Percentiles rank a stretch among this genome's conserved stretches.
Conservation (phyloP, 495 filamentous ascomycete species). For the Penicillium psychrofluorescens region DNA sequence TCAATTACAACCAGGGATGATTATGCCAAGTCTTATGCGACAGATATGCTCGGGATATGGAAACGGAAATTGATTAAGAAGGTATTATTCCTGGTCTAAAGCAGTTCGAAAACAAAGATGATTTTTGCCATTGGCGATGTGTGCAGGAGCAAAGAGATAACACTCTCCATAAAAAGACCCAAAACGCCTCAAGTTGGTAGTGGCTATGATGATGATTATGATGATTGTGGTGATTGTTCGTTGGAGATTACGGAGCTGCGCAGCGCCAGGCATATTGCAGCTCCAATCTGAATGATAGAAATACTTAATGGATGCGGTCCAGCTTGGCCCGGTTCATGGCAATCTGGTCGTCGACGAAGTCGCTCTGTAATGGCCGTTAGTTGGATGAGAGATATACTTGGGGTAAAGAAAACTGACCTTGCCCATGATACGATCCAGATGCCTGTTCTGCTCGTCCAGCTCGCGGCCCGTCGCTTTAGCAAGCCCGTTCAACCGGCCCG, state of each 20-base stretch:
- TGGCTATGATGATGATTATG: conserved; percentile 6
- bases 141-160: background rate
- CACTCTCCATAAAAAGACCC: too few relatives aligned
- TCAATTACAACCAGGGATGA: too few relatives aligned
- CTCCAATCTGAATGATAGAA: conserved; percentile 5
- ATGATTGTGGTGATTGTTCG: conserved; percentile 7
- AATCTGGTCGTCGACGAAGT: conserved; percentile 65
- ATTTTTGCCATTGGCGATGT: background rate
- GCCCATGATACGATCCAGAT: conserved; percentile 62
- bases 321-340: conserved; percentile 59
- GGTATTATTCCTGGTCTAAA: conserved; percentile 13
- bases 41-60: too few relatives aligned
- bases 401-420: conserved; percentile 46
- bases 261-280: conserved; percentile 29
- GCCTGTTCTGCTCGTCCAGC: conserved; percentile 66
- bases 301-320: conserved; percentile 49
- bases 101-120: conserved; percentile 1
- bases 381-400: too few relatives aligned
- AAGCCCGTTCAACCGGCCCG: conserved; percentile 56
- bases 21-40: too few relatives aligned
- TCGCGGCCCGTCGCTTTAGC: conserved; percentile 65
- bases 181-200: conserved; percentile 15
- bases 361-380: conserved; percentile 37
- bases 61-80: background rate
- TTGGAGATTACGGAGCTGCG: conserved; percentile 14